phyloP scores from a whole-genome alignment of 192 early-diverging fungal species.

The Umbelopsis vinacea region DNA sequence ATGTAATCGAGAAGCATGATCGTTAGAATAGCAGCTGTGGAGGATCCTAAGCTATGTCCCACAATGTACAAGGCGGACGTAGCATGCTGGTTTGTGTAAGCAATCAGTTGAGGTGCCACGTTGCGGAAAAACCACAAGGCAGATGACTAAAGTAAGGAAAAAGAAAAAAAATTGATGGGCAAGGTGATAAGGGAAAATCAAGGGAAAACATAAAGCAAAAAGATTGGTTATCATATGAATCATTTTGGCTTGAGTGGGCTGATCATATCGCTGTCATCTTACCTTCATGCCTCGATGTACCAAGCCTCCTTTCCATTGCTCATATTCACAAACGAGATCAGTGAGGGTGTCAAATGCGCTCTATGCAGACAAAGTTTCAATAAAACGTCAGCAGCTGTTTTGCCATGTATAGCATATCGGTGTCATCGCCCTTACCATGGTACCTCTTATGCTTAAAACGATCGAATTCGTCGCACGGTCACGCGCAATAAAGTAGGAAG shows the following conservation, averaged over 20 bases:
- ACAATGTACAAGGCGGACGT: constrained; percentile 68
- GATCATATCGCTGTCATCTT: not conserved
- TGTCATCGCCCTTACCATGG: constrained; percentile 53
- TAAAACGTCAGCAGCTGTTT: not conserved
- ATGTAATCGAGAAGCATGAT: constrained; percentile 74
- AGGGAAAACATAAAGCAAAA: not conserved
- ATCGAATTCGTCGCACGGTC: constrained; percentile 68
- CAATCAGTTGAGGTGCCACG: constrained; percentile 67
- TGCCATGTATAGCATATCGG: not conserved
- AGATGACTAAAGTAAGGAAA: constrained; percentile 42
- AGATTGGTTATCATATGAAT: no score
- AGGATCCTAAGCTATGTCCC: constrained; percentile 78
- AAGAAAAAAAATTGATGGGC: no score
- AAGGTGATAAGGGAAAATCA: not conserved
- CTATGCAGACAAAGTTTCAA: constrained; percentile 26
- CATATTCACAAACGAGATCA: constrained; percentile 80
- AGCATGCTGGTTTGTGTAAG: constrained; percentile 62
- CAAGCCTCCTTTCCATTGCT: constrained; percentile 78
- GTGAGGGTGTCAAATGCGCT: constrained; percentile 78
- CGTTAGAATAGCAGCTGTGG: constrained; percentile 72
- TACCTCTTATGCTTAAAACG: constrained; percentile 72
- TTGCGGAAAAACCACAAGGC: constrained; percentile 78
- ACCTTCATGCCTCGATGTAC: constrained; percentile 79
- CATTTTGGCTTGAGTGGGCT: no score
- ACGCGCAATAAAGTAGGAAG: constrained; percentile 73